These are phyloP conservation scores for Rhynchosporium agropyri DNA, from an alignment of 2,329 filamentous ascomycete genomes.

Conservation along the genomic window DNA sequence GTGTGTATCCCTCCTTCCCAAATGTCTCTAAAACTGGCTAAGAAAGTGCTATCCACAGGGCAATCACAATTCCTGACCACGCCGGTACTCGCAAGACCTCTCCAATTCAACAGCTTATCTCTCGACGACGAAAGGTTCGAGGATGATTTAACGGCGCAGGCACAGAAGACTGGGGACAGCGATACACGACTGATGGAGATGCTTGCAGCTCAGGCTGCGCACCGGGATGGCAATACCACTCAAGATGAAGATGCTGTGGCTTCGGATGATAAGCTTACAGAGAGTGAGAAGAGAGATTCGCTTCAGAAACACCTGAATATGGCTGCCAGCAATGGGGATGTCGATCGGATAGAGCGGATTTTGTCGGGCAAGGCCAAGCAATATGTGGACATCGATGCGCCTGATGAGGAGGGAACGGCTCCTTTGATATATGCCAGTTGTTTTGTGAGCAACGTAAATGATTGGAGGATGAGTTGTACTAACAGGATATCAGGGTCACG, in stretches of 20 bases:
- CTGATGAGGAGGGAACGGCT: conserved; percentile 94
- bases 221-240: conserved; percentile 71
- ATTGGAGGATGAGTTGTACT: conserved; percentile 25
- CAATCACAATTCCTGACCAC: conserved; percentile 94
- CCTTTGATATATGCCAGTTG: conserved; percentile 97
- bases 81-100: conserved; percentile 79
- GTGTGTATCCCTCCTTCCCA: conserved; percentile 47
- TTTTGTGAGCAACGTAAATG: conserved; percentile 64
- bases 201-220: conserved; percentile 90
- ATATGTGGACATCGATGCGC: conserved; percentile 81
- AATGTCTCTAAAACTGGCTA: conserved; percentile 23
- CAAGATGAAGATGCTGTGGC: conserved; percentile 81
- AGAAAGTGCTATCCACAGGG: conserved; percentile 54
- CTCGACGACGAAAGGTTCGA: conserved; percentile 78
- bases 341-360: conserved; percentile 76
- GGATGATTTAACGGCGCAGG: conserved; percentile 56
- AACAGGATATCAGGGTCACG: conserved; percentile 67
- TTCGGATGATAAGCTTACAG: conserved; percentile 70
- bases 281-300: conserved; percentile 76
- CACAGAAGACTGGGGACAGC: conserved; percentile 67
- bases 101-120: conserved; percentile 79
- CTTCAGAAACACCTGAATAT: conserved; percentile 90
- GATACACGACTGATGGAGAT: conserved; percentile 92
- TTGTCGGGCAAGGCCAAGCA: conserved; percentile 72
- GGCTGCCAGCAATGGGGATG: conserved; percentile 95